Conservation (phyloP, 139 green algal species). For the Deuterostichococcus epilithicus region DNA sequence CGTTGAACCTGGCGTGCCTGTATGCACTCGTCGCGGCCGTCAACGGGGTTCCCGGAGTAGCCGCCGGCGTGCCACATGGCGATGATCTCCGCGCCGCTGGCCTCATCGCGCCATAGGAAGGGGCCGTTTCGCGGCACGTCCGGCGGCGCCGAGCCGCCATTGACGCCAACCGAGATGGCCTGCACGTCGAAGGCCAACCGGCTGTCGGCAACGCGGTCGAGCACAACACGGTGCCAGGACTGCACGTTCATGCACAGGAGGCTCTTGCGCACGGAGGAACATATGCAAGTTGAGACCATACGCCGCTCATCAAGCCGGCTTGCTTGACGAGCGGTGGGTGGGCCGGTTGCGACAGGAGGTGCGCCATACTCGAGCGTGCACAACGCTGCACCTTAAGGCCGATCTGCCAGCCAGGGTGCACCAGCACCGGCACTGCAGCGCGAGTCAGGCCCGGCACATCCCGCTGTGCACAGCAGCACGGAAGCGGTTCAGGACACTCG, state of each 20-base stretch:
- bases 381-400: neutral
- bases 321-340: too few relatives aligned
- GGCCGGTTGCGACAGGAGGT: too few relatives aligned
- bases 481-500: too few relatives aligned
- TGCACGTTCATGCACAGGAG: too few relatives aligned
- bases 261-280: too few relatives aligned
- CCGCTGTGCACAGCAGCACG: too few relatives aligned
- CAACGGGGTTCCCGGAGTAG: conserved; percentile 31
- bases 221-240: too few relatives aligned
- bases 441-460: conserved; percentile 62
- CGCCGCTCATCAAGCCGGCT: too few relatives aligned
- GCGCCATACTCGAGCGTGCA: conserved; percentile 1
- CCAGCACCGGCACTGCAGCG: conserved; percentile 40
- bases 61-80: conserved; percentile 25
- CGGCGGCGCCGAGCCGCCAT: conserved; percentile 32
- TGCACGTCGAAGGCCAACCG: neutral
- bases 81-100: neutral
- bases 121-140: conserved; percentile 34
- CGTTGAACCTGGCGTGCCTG: neutral
- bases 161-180: conserved; percentile 37
- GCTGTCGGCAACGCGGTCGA: too few relatives aligned
- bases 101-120: conserved; percentile 37
- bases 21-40: conserved; percentile 30
- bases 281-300: too few relatives aligned
- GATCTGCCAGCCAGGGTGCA: conserved; percentile 1